These are phyloP conservation scores for Akebia trifoliata DNA, from an alignment of 164 flowering plant genomes.

Conservation along the genomic window DNA sequence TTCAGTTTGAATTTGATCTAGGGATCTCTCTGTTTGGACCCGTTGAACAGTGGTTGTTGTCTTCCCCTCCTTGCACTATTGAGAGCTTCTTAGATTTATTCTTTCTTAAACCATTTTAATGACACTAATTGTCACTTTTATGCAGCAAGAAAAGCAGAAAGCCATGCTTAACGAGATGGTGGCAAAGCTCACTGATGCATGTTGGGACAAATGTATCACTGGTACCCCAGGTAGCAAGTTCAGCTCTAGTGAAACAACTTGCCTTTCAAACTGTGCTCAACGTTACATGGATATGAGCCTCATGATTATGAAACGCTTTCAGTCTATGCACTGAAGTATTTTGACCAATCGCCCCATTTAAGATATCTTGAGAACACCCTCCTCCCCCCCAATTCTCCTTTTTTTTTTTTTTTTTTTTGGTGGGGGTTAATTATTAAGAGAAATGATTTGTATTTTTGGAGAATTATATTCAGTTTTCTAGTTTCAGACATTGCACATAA, in stretches of 20 bases:
- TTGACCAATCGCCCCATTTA: too few species aligned
- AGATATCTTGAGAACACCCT: too few species aligned
- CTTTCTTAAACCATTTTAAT: not conserved
- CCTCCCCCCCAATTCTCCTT: too few species aligned
- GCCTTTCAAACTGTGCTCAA: conserved; percentile 82
- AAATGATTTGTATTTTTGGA: too few species aligned
- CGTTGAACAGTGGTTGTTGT: too few species aligned
- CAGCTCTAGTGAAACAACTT: conserved; percentile 73
- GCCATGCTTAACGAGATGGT: conserved; percentile 79
- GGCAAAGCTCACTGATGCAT: conserved; percentile 63
- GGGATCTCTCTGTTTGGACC: too few species aligned
- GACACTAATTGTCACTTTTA: not conserved
- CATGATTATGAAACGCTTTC: conserved; percentile 64
- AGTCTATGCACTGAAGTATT: too few species aligned
- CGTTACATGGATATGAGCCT: conserved; percentile 73
- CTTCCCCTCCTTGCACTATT: not conserved
- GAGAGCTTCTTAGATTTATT: not conserved
- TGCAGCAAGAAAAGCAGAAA: conserved; percentile 77
- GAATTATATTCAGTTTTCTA: too few species aligned
- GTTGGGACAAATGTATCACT: conserved; percentile 94
- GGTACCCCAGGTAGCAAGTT: conserved; percentile 87
- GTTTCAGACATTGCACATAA: too few species aligned
- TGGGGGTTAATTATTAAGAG: too few species aligned
- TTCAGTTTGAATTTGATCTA: too few species aligned
- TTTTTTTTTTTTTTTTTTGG: too few species aligned